Conservation (phyloP, 2,329 filamentous ascomycete genomes). For the Xylaria sp. region DNA sequence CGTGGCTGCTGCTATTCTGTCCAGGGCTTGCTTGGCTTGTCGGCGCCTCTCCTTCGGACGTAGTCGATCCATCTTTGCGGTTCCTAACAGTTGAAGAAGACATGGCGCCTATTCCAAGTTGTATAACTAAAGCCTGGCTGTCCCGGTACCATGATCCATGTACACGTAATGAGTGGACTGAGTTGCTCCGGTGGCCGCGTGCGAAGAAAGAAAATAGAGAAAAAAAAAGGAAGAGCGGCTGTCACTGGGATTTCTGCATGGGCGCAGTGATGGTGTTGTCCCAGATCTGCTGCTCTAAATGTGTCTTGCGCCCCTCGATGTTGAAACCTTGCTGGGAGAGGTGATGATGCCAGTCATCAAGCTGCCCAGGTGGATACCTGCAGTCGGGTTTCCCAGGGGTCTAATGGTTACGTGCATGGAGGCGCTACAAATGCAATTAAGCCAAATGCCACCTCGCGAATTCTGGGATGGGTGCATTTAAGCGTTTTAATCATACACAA, state of each 20-base stretch:
- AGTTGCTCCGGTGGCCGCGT: not conserved
- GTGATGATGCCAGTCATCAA: constrained; percentile 15
- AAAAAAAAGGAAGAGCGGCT: not conserved
- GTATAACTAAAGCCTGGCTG: not conserved
- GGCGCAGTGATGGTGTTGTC: not conserved
- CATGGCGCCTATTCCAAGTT: constrained; percentile 28
- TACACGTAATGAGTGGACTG: not conserved
- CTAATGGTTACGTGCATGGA: not conserved
- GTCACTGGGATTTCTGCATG: not conserved
- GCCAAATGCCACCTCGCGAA: not conserved
- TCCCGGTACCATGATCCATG: constrained; percentile 26
- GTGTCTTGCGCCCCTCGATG: not conserved
- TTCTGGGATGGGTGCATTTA: too few relatives aligned
- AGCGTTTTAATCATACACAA: not conserved
- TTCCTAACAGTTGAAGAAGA: constrained; percentile 26
- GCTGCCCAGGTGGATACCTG: not conserved
- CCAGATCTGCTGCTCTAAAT: not conserved
- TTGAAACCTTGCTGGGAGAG: not conserved
- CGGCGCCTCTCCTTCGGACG: constrained; percentile 12
- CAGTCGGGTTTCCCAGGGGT: not conserved
- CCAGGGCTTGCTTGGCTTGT: not conserved
- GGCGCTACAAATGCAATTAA: not conserved
- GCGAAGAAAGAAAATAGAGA: not conserved
- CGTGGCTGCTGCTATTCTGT: not conserved
- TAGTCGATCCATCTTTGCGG: constrained; percentile 26